phyloP scores from a whole-genome alignment of 495 filamentous ascomycete genomes.

The Aspergillus leporis region DNA sequence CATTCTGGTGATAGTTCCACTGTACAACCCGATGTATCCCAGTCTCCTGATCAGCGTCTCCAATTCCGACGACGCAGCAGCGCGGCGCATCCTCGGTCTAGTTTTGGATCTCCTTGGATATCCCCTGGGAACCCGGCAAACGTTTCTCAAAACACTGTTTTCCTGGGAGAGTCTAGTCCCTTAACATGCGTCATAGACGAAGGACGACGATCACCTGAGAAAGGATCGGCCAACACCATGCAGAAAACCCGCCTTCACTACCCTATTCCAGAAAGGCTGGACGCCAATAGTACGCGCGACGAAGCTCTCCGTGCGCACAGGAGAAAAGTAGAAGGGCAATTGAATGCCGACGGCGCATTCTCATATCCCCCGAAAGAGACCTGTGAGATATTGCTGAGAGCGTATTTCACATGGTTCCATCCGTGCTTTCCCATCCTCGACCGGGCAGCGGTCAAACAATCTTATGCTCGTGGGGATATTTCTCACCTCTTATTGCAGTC shows the following conservation, averaged over 20 bases:
- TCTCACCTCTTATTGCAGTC: constrained; percentile 43
- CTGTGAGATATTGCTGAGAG: constrained; percentile 33
- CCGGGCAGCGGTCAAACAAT: constrained; percentile 24
- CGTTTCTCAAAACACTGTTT: constrained; percentile 32
- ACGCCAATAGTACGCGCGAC: constrained; percentile 19
- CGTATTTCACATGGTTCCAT: constrained; percentile 50
- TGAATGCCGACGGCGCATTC: constrained; percentile 39
- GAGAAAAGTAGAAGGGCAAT: constrained; percentile 19
- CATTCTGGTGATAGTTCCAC: not conserved
- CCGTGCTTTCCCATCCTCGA: constrained; percentile 47
- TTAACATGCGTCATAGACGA: constrained; percentile 44
- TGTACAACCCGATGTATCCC: not conserved
- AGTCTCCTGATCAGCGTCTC: not conserved
- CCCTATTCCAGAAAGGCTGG: constrained; percentile 29
- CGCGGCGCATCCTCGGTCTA: not conserved
- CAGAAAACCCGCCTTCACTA: constrained; percentile 38
- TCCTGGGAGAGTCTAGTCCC: constrained; percentile 44
- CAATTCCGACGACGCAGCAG: not conserved
- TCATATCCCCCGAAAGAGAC: constrained; percentile 34
- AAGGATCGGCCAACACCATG: constrained; percentile 25
- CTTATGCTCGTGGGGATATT: constrained; percentile 30
- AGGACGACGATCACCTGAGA: constrained; percentile 28
- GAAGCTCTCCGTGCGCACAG: constrained; percentile 20
- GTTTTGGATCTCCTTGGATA: not conserved
- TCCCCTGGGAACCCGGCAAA: not conserved